Base-by-base conservation (phyloP, 345 rosid species). In the Eucalyptus marginata region DNA sequence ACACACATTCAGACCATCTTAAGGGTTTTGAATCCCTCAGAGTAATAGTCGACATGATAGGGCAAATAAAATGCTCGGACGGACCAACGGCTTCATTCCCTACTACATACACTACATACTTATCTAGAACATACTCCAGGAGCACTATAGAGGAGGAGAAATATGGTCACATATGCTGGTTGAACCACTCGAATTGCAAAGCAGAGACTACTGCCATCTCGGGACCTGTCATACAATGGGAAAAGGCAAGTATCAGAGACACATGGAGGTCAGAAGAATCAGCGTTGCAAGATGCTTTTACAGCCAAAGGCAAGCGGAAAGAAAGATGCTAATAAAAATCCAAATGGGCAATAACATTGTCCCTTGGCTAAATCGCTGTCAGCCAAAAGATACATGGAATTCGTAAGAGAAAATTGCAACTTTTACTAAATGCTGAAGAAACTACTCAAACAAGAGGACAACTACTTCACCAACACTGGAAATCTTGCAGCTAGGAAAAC, bases 71-170 rank as follows among this genome's bases (percentile, higher is more conserved):
- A 68, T 51, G 66, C 90, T 89, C 71, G 5, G 5, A 54, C 88
- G 90, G 90, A 89, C 90, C 90, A 76, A 89, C 56, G 79, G 90
- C 90, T 89, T 89, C 90, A 89, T 89, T 89, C 90, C 90, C 87
- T 46, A 52, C 71, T 25, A 29, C 58, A 76, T 36, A n/a, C 58
- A 24, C 62, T n/a, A 68, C 59, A 13, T 71, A 88, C 59, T 31
- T 76, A 68, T 20, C 62, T 11, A 83, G 51, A 50, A 76, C 88
- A 76, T 79, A 52, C 68, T 31, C 87, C 46, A 89, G 56, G 33
- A 33, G 54, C 86, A 56, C 49, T 87, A 71, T 49, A 66, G 43
- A 51, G 86, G 64, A 79, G 12, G 49, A 88, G 49, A 33, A 68
- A 64, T 40, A 43, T 47, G 27, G 16, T 66, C 50, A 68, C 36